Conservation (phyloP, 805 yeast genomes). For the Pichia kluyveri region DNA sequence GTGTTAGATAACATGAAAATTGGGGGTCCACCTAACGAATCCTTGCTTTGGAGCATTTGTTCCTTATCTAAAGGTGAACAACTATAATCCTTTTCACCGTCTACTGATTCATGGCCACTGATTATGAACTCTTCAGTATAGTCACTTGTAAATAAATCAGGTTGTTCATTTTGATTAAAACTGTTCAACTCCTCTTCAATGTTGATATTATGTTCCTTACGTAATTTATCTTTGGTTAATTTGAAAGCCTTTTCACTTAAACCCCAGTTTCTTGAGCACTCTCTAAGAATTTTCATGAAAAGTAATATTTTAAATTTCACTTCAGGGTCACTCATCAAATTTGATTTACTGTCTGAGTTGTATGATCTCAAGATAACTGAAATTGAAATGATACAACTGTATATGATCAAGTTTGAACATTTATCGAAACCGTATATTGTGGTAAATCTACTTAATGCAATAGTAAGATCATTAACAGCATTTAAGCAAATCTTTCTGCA, state of each 20-base stretch:
- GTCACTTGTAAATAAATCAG: background rate
- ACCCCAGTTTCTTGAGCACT: conserved; percentile 1
- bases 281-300: background rate
- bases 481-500: background rate
- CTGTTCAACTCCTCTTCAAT: background rate
- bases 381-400: conserved; percentile 1
- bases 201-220: background rate
- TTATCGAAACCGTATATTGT: background rate
- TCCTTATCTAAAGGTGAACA: background rate
- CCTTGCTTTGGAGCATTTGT: background rate
- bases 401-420: conserved; percentile 1
- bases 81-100: background rate
- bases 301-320: background rate
- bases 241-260: conserved; percentile 1
- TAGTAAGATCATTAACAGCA: background rate
- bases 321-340: too few relatives aligned
- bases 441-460: background rate
- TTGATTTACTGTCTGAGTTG: too few relatives aligned
- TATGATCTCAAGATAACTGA: conserved; percentile 1
- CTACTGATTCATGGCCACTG: too few relatives aligned
- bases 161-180: background rate
- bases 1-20: background rate
- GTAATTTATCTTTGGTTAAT: background rate
- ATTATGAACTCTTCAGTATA: background rate
- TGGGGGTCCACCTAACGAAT: background rate